Evolutionary conservation across 2,329 filamentous ascomycete genomes (phyloP), one percentile per base, ranked within the genome.

Genomic region (Alternaria ethzedia): DNA sequence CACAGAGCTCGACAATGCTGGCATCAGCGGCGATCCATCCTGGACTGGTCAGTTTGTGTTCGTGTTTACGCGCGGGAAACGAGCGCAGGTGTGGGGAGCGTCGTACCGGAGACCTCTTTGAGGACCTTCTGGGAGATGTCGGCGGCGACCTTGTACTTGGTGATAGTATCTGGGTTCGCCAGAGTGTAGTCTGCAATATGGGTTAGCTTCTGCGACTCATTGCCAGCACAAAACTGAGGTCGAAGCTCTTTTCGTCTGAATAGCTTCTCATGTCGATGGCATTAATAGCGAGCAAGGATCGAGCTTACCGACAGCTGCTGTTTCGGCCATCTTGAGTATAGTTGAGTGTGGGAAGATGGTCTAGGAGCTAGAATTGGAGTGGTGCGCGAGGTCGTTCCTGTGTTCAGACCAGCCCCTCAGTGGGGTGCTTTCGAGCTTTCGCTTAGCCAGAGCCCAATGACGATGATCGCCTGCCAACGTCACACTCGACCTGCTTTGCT

Each of bases 91-190:
- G 41, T 45, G 64, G 45, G 55, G 45, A 58, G 55, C 49, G 55
- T 44, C 63, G 75, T 79, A 89, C 87, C 86, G 81, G 83, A 81
- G 70, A 99, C 95, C 74, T 91, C 91, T 75, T 94, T 93, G 73
- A 99, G 89, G 73, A 97, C 95, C 86, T 95, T 97, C 82, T 97
- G 93, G 55, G 95, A 96, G 83, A 99, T 98, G 81, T 92, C 87
- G 68, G 92, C 95, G 61, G 96, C 96, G 71, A 92, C 94, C 90
- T 97, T 98, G 88, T 98, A 98, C 88, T 98, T 99, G 84, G 96
- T 98, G 76, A 99, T 88, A 76, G 94, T 97, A 82, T 96, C 92
- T 66, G 92, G 93, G 86, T 96, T 96, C 82, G 90, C 92, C 82
- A 97, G 89, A 73, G 92, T 88, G 85, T 96, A 94, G 82, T 97